phyloP scores from a whole-genome alignment of 2,329 filamentous ascomycete species.

The Ceratocystiopsis sp. region DNA sequence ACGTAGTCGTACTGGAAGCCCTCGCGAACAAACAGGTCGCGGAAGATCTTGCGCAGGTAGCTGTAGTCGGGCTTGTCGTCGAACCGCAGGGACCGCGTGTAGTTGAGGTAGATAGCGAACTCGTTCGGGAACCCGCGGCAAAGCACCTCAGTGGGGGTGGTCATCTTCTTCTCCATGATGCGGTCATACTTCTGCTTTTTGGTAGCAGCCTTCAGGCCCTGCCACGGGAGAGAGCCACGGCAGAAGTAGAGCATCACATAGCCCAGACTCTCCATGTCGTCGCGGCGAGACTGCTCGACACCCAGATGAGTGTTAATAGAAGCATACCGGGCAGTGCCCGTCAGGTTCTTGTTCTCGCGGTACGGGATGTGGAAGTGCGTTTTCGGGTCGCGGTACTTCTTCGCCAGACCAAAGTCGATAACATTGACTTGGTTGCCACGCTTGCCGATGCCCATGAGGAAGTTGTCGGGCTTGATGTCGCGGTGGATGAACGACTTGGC shows the following conservation, averaged over 20 bases:
- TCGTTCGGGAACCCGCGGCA: slow-evolving; percentile 99
- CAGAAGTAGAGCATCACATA: slow-evolving; percentile 99
- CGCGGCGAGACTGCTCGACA: slow-evolving; percentile 96
- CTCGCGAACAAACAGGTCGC: slow-evolving; percentile 94
- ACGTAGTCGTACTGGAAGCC: slow-evolving; percentile 99
- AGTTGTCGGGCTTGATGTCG: slow-evolving; percentile 99
- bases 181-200: slow-evolving; percentile 98
- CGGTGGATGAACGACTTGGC: slow-evolving; percentile 99
- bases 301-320: slow-evolving; percentile 98
- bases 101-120: slow-evolving; percentile 99
- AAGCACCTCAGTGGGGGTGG: slow-evolving; percentile 91
- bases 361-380: slow-evolving; percentile 99
- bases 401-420: slow-evolving; percentile 96
- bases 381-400: slow-evolving; percentile 99
- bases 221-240: slow-evolving; percentile 95
- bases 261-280: slow-evolving; percentile 97
- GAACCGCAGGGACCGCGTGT: slow-evolving; percentile 94
- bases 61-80: slow-evolving; percentile 99
- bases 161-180: slow-evolving; percentile 99
- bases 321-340: slow-evolving; percentile 93
- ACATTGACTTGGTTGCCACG: slow-evolving; percentile 99
- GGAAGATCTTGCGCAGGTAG: slow-evolving; percentile 99
- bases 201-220: slow-evolving; percentile 58
- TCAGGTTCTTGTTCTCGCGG: slow-evolving; percentile 99
- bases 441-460: slow-evolving; percentile 98